Evolutionary conservation across 2,329 filamentous ascomycete genomes (phyloP).

Genomic region (Saccharata proteae): DNA sequence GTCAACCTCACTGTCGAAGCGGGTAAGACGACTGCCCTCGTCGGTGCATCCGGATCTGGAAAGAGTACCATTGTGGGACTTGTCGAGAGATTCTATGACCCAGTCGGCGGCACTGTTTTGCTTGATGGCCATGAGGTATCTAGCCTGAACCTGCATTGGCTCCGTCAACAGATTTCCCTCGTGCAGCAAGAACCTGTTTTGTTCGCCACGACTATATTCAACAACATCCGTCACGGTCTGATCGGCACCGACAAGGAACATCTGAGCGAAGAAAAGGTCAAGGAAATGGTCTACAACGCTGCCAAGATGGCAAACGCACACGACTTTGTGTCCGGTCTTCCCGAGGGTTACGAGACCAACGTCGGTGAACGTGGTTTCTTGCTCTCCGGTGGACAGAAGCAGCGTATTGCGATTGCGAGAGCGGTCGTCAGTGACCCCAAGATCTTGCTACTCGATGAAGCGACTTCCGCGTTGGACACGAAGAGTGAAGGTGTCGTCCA

Average conservation of each 20-base stretch:
- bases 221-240: slow-evolving; percentile 77
- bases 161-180: slow-evolving; percentile 76
- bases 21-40: slow-evolving; percentile 78
- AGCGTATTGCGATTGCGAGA: slow-evolving; percentile 81
- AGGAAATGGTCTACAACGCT: slow-evolving; percentile 58
- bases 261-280: slow-evolving; percentile 51
- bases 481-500: slow-evolving; percentile 89
- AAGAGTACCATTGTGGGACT: slow-evolving; percentile 87
- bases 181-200: slow-evolving; percentile 84
- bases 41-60: slow-evolving; percentile 81
- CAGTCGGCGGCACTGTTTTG: slow-evolving; percentile 62
- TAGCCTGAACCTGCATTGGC: slow-evolving; percentile 70
- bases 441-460: slow-evolving; percentile 79
- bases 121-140: slow-evolving; percentile 73
- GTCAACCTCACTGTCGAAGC: slow-evolving; percentile 68
- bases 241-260: slow-evolving; percentile 66
- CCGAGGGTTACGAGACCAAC: slow-evolving; percentile 79
- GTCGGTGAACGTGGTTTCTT: slow-evolving; percentile 84
- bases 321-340: slow-evolving; percentile 67
- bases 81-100: slow-evolving; percentile 83
- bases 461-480: slow-evolving; percentile 80
- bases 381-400: slow-evolving; percentile 83
- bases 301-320: slow-evolving; percentile 83
- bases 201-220: slow-evolving; percentile 72
- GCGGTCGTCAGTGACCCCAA: slow-evolving; percentile 80